A percentile compares a stretch with the other conserved stretches of the same genome.
Conservation (phyloP, 768 basidiomycete species). For the Boletus tylopilopsis region DNA sequence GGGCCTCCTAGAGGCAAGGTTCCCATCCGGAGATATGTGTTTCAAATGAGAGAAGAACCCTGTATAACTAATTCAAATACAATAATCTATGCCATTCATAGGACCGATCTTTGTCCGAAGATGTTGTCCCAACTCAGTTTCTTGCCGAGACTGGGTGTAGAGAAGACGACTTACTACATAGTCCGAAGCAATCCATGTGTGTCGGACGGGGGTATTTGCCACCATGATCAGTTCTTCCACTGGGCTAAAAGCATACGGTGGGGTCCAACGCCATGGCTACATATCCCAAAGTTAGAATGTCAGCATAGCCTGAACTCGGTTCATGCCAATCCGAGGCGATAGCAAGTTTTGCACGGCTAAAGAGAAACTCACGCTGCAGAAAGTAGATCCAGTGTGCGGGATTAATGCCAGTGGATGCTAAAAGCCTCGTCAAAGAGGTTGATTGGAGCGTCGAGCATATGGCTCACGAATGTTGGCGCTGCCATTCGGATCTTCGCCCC, state of each 20-base stretch:
- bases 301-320: background rate
- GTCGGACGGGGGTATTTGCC: background rate
- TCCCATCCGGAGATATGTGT: background rate
- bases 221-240: background rate
- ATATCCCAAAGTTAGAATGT: constrained; percentile 1
- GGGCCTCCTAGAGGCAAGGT: background rate
- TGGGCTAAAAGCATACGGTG: constrained; percentile 27
- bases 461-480: constrained; percentile 45
- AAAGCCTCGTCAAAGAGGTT: background rate
- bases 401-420: constrained; percentile 48
- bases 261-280: constrained; percentile 32
- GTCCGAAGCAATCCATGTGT: background rate
- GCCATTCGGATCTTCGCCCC: constrained; percentile 45
- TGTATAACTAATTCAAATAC: constrained; percentile 3
- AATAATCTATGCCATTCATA: background rate
- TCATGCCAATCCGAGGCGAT: background rate
- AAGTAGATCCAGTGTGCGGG: constrained; percentile 46
- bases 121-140: background rate
- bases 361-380: constrained; percentile 36
- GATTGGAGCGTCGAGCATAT: background rate
- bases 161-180: background rate
- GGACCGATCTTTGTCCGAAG: background rate
- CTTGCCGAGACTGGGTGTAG: background rate
- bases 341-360: background rate
- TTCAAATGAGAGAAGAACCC: background rate